These are phyloP conservation scores for Cutaneotrichosporon sp. DNA, from an alignment of 1,284 basidiomycete species.

Conservation along the genomic window DNA sequence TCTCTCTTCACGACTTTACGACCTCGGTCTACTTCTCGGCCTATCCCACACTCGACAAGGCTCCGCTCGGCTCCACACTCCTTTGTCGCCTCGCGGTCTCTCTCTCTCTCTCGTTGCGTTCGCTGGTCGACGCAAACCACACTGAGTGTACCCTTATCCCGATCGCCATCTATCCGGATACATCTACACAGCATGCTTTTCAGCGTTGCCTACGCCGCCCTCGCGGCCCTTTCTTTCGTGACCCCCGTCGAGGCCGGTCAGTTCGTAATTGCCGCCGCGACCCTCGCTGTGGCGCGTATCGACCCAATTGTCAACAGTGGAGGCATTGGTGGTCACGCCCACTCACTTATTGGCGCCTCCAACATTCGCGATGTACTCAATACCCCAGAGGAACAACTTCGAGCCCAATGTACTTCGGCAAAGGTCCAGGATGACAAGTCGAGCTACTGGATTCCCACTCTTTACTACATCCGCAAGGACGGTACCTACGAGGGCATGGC, in stretches of 20 bases:
- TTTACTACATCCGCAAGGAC: constrained; percentile 52
- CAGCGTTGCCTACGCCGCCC: not conserved
- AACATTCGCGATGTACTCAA: constrained; percentile 35
- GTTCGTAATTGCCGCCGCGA: not conserved
- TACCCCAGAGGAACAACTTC: constrained; percentile 29
- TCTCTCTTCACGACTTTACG: not conserved
- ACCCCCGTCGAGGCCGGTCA: not conserved
- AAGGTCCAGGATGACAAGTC: constrained; percentile 52
- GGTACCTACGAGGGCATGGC: constrained; percentile 34
- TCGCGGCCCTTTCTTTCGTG: not conserved
- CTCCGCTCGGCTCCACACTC: constrained; percentile 12
- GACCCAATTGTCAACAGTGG: constrained; percentile 53
- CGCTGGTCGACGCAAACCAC: constrained; percentile 7
- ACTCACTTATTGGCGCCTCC: constrained; percentile 50
- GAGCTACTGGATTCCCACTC: constrained; percentile 55
- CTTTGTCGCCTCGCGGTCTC: not conserved
- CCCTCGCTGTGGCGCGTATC: constrained; percentile 25
- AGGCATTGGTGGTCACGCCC: constrained; percentile 45
- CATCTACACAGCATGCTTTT: not conserved
- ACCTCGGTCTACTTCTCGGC: not conserved
- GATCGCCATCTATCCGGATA: not conserved
- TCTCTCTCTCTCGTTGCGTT: constrained; percentile 3
- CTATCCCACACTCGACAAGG: not conserved
- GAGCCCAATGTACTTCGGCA: constrained; percentile 37
- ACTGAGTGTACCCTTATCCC: not conserved